Evolutionary conservation across 305 asterid species (phyloP).

Genomic region (Fraxinus platypoda): DNA sequence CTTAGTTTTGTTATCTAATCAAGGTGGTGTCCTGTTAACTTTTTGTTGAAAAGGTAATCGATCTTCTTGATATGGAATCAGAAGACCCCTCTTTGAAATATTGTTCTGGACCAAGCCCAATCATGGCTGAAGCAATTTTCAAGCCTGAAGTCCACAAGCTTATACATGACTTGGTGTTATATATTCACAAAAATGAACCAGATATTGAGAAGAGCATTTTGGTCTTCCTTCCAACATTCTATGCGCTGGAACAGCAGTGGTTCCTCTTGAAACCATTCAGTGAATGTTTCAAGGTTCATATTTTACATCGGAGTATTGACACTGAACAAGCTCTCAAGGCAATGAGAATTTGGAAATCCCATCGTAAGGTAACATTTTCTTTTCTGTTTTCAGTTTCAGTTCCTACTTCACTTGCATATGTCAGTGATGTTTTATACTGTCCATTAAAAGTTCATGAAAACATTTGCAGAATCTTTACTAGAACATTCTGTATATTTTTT

Average conservation of each 20-base stretch:
- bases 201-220: constrained; percentile 95
- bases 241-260: constrained; percentile 91
- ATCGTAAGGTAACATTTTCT: constrained; percentile 63
- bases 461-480: constrained; percentile 11
- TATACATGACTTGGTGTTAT: constrained; percentile 74
- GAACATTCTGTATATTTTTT: constrained; percentile 9
- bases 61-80: constrained; percentile 58
- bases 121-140: constrained; percentile 54
- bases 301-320: constrained; percentile 85
- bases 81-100: constrained; percentile 54
- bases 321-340: constrained; percentile 87
- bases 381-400: constrained; percentile 16
- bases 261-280: constrained; percentile 64
- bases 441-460: constrained; percentile 19
- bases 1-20: not conserved
- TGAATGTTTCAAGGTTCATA: constrained; percentile 71
- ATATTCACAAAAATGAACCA: constrained; percentile 78
- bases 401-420: constrained; percentile 12
- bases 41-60: constrained; percentile 49
- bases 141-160: constrained; percentile 69
- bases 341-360: constrained; percentile 81
- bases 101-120: constrained; percentile 78
- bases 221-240: constrained; percentile 89
- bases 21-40: not conserved
- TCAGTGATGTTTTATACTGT: constrained; percentile 4